Evolutionary conservation across 2,329 filamentous ascomycete genomes (phyloP).

Genomic region (Fusarium sp.): DNA sequence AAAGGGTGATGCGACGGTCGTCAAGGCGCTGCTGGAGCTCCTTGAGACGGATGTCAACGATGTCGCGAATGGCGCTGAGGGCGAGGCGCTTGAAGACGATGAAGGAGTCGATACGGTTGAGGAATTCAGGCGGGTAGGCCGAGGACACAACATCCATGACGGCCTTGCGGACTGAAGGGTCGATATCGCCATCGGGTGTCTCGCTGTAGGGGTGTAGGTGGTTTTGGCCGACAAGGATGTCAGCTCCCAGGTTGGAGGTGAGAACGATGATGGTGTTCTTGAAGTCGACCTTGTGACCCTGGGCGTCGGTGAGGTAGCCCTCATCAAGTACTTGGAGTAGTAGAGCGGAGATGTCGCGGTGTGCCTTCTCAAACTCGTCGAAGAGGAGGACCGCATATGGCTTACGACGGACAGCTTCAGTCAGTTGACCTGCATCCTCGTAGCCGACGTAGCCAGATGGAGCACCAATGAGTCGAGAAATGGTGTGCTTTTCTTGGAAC

Average conservation of each 20-base stretch:
- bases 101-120: constrained; percentile 96
- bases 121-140: constrained; percentile 87
- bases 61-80: constrained; percentile 81
- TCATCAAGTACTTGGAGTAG: constrained; percentile 95
- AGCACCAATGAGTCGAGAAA: constrained; percentile 89
- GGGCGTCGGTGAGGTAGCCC: constrained; percentile 92
- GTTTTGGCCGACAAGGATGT: constrained; percentile 85
- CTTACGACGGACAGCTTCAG: constrained; percentile 92
- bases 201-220: constrained; percentile 72
- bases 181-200: constrained; percentile 73
- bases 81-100: constrained; percentile 94
- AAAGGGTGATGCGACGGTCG: constrained; percentile 82
- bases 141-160: constrained; percentile 89
- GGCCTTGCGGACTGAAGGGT: constrained; percentile 76
- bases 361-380: constrained; percentile 98
- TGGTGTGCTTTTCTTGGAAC: constrained; percentile 97
- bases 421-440: constrained; percentile 95
- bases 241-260: constrained; percentile 92
- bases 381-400: constrained; percentile 95
- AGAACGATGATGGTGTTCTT: constrained; percentile 96
- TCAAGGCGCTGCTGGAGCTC: constrained; percentile 87
- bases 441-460: constrained; percentile 97
- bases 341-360: constrained; percentile 91
- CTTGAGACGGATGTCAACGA: constrained; percentile 88
- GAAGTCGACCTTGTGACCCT: constrained; percentile 97